Conservation (phyloP, 2,329 filamentous ascomycete genomes). For the Phaeomoniella chlamydospora region DNA sequence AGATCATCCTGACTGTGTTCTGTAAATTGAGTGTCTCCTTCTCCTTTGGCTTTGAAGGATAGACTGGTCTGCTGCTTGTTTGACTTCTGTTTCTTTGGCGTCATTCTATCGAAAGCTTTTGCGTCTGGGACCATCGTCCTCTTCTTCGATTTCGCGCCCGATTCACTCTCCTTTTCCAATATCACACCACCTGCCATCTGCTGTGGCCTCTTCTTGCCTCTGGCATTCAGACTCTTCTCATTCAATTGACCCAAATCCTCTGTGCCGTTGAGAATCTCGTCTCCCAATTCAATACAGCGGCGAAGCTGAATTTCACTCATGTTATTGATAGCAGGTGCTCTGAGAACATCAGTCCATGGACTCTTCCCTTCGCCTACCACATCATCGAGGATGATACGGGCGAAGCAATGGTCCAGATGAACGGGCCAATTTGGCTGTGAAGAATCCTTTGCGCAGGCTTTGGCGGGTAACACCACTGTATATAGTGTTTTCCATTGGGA, state of each 20-base stretch:
- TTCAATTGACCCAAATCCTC: constrained; percentile 23
- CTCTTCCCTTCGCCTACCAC: constrained; percentile 18
- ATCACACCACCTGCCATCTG: constrained; percentile 2
- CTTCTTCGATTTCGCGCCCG: constrained; percentile 1
- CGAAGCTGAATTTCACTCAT: constrained; percentile 24
- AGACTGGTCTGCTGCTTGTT: constrained; percentile 1
- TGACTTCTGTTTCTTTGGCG: not conserved
- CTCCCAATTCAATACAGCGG: constrained; percentile 21
- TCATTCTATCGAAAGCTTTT: not conserved
- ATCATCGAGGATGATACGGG: constrained; percentile 29
- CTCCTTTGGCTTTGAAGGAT: not conserved
- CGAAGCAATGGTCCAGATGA: constrained; percentile 28
- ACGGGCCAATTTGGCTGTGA: constrained; percentile 27
- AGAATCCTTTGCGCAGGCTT: constrained; percentile 9
- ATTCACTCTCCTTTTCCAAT: constrained; percentile 1
- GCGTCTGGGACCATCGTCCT: constrained; percentile 1
- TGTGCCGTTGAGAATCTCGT: constrained; percentile 20
- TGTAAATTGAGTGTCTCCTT: not conserved
- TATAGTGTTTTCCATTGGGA: constrained; percentile 11
- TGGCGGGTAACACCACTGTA: constrained; percentile 10
- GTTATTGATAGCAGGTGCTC: constrained; percentile 26
- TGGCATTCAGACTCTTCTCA: constrained; percentile 21
- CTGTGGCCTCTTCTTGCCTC: constrained; percentile 18
- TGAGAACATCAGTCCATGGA: constrained; percentile 27
- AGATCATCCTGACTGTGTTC: constrained; percentile 1